A percentile compares a stretch with the other conserved stretches of the same genome.
Evolutionary conservation across 345 rosid species (phyloP).

Genomic region (Moringa oleifera): DNA sequence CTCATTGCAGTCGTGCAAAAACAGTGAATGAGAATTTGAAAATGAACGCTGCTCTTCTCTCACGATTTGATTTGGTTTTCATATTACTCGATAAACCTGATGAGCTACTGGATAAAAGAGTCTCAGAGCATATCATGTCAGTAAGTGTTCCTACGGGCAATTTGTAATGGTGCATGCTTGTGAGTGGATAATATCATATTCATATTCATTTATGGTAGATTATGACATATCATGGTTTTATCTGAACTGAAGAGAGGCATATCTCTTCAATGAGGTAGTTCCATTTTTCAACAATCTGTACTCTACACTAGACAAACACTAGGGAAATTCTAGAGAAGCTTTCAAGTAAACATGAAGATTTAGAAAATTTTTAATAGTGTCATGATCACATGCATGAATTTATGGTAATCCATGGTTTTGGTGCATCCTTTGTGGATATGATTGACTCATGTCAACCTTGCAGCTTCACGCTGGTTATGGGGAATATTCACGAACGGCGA

Average conservation of each 20-base stretch:
- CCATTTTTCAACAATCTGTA: background rate
- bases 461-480: slow-evolving; percentile 84
- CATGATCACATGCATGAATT: too few species aligned
- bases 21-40: slow-evolving; percentile 96
- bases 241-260: background rate
- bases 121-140: slow-evolving; percentile 93
- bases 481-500: slow-evolving; percentile 41
- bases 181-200: background rate
- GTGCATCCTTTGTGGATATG: background rate
- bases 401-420: too few species aligned
- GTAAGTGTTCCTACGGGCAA: slow-evolving; percentile 47
- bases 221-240: background rate
- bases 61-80: slow-evolving; percentile 96
- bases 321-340: background rate
- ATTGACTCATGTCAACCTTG: slow-evolving; percentile 18
- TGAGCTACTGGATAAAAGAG: slow-evolving; percentile 84
- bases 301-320: background rate
- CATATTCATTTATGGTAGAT: background rate
- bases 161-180: slow-evolving; percentile 12
- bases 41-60: slow-evolving; percentile 94
- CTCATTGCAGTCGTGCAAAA: slow-evolving; percentile 86
- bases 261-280: background rate
- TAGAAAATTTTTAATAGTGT: too few species aligned
- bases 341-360: too few species aligned
- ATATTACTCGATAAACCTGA: slow-evolving; percentile 95